phyloP scores from a whole-genome alignment of 1,139 yeast genomes.

The Hyphopichia buzzinii region DNA sequence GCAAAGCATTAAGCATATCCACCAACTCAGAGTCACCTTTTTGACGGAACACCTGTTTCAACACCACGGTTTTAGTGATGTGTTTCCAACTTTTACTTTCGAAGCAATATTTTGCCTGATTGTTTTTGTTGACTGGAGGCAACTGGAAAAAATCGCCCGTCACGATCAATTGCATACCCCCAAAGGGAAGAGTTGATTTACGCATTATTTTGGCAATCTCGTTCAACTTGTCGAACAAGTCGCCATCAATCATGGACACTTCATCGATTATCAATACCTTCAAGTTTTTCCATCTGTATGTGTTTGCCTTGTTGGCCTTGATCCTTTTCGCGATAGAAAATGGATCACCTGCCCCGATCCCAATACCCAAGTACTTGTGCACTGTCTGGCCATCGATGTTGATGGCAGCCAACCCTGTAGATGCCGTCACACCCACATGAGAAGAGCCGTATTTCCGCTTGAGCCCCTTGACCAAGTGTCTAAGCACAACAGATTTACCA shows the following conservation, averaged over 20 bases:
- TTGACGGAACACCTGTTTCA: conserved; percentile 71
- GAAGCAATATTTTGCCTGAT: conserved; percentile 49
- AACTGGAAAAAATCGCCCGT: conserved; percentile 87
- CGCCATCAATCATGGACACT: conserved; percentile 78
- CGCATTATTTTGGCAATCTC: conserved; percentile 55
- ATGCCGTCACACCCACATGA: conserved; percentile 79
- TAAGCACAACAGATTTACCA: conserved; percentile 75
- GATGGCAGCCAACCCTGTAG: conserved; percentile 89
- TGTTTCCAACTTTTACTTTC: conserved; percentile 59
- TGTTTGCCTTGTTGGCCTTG: conserved; percentile 39
- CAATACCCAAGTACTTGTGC: conserved; percentile 76
- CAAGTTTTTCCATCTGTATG: conserved; percentile 59
- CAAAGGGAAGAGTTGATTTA: conserved; percentile 55
- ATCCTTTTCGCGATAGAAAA: conserved; percentile 44
- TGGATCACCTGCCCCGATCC: conserved; percentile 59
- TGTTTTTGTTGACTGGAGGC: conserved; percentile 67
- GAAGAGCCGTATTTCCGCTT: conserved; percentile 38
- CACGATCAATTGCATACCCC: conserved; percentile 75
- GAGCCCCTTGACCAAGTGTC: conserved; percentile 50
- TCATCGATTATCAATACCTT: conserved; percentile 75
- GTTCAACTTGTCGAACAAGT: conserved; percentile 62
- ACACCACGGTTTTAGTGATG: conserved; percentile 53
- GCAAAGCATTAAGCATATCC: conserved; percentile 69
- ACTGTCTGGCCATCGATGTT: conserved; percentile 83
- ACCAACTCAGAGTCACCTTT: conserved; percentile 66